phyloP scores from a whole-genome alignment of 1,284 basidiomycete genomes.

The Ustilago crameri region DNA sequence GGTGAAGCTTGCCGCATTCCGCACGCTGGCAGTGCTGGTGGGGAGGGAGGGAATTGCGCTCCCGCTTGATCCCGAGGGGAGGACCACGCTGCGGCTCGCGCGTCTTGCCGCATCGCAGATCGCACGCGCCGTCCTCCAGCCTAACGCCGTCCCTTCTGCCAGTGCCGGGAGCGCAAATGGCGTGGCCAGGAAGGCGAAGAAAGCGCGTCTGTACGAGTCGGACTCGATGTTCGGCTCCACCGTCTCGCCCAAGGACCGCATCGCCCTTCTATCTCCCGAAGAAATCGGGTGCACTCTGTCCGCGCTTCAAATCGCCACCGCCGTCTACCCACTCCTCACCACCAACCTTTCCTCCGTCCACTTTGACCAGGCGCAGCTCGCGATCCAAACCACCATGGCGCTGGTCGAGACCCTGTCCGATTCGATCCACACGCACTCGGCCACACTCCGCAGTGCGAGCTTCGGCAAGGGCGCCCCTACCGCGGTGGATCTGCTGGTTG shows the following conservation, averaged over 20 bases:
- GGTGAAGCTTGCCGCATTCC: conserved; percentile 31
- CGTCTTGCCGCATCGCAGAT: conserved; percentile 30
- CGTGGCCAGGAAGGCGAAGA: conserved; percentile 36
- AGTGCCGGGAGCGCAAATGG: conserved; percentile 4
- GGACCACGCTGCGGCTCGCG: conserved; percentile 44
- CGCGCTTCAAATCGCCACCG: conserved; percentile 30
- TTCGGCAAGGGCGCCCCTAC: conserved; percentile 17
- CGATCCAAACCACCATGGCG: conserved; percentile 31
- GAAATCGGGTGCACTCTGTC: conserved; percentile 28
- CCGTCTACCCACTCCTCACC: conserved; percentile 35
- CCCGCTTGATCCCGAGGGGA: conserved; percentile 47
- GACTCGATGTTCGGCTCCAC: conserved; percentile 38
- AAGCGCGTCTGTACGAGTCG: conserved; percentile 52
- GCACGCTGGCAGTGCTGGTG: conserved; percentile 38
- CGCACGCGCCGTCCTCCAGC: conserved; percentile 22
- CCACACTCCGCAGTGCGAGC: conserved; percentile 9
- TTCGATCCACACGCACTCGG: conserved; percentile 19
- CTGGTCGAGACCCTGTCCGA: conserved; percentile 47
- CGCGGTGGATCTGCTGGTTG: conserved; percentile 6
- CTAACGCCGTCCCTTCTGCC: not conserved
- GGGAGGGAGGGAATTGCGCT: conserved; percentile 25
- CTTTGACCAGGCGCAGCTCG: conserved; percentile 41
- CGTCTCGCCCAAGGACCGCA: conserved; percentile 36
- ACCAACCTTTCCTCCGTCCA: conserved; percentile 35
- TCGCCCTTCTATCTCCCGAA: conserved; percentile 23